Conservation (phyloP, 140 eudicot species). For the Oenanthe javanica region DNA sequence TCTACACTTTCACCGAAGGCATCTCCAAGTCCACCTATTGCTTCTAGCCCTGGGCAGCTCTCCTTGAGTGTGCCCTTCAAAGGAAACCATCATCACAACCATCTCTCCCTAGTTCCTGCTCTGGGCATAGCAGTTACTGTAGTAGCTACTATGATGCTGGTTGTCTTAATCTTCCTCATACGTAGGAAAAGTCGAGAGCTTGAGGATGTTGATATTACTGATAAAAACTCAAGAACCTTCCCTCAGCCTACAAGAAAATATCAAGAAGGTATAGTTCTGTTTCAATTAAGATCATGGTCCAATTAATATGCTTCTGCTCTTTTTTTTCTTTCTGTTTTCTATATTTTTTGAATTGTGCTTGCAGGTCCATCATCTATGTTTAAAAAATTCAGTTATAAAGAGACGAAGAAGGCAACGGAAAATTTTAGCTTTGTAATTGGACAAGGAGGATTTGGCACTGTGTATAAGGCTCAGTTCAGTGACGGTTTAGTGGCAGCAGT, state of each 20-base stretch:
- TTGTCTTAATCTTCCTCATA: conserved; percentile 54
- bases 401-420: conserved; percentile 71
- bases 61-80: conserved; percentile 33
- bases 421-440: conserved; percentile 64
- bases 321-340: neutral
- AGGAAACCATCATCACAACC: conserved; percentile 40
- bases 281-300: neutral
- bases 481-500: conserved; percentile 80
- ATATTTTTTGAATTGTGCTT: neutral
- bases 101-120: conserved; percentile 52
- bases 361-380: conserved; percentile 80
- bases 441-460: conserved; percentile 91
- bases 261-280: conserved; percentile 46
- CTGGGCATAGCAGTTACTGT: conserved; percentile 68
- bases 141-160: conserved; percentile 43
- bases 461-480: conserved; percentile 64
- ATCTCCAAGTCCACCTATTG: conserved; percentile 54
- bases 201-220: conserved; percentile 27
- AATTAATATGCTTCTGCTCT: neutral
- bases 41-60: conserved; percentile 67
- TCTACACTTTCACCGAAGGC: conserved; percentile 44
- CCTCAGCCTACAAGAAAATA: conserved; percentile 46
- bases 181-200: conserved; percentile 64
- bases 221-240: conserved; percentile 40
- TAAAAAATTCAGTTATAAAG: conserved; percentile 62